Percentiles rank a stretch among this genome's conserved stretches.
phyloP scores from a whole-genome alignment of 1,284 basidiomycete genomes.

The Ganoderma meredithae region DNA sequence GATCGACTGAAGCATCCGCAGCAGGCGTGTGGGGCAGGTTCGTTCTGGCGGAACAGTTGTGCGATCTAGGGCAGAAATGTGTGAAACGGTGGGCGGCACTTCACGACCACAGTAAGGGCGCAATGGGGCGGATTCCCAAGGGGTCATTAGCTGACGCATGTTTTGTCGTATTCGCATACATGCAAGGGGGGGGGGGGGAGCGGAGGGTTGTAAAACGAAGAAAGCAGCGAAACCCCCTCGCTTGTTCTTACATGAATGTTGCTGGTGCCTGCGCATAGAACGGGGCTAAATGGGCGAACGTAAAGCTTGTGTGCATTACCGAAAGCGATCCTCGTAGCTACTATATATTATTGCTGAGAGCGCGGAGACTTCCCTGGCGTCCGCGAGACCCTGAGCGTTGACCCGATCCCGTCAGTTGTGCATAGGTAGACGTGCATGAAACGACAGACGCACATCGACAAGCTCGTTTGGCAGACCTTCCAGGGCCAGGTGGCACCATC shows the following conservation, averaged over 20 bases:
- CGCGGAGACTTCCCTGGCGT: conserved; percentile 41
- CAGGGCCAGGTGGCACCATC: conserved; percentile 78
- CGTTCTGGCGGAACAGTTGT: conserved; percentile 1
- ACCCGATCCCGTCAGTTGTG: no score
- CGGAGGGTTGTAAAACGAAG: background rate
- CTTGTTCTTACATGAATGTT: background rate
- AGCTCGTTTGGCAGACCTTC: conserved; percentile 83
- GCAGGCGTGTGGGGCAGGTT: conserved; percentile 20
- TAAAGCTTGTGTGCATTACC: conserved; percentile 34
- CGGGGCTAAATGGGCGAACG: background rate
- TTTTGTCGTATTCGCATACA: background rate
- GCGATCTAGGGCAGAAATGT: conserved; percentile 5
- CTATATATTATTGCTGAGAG: conserved; percentile 48
- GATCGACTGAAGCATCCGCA: conserved; percentile 16
- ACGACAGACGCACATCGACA: conserved; percentile 72
- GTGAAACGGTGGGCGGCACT: conserved; percentile 3
- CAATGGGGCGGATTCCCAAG: background rate
- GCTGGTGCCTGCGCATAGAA: conserved; percentile 8
- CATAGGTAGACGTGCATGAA: background rate
- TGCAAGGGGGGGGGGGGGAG: background rate
- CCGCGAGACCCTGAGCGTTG: conserved; percentile 39
- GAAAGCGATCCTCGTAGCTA: conserved; percentile 45
- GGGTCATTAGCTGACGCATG: background rate
- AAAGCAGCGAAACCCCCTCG: background rate
- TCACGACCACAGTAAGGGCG: conserved; percentile 4